Evolutionary conservation across 805 yeast genomes (phyloP).

Genomic region (Clavispora santaluciae): DNA sequence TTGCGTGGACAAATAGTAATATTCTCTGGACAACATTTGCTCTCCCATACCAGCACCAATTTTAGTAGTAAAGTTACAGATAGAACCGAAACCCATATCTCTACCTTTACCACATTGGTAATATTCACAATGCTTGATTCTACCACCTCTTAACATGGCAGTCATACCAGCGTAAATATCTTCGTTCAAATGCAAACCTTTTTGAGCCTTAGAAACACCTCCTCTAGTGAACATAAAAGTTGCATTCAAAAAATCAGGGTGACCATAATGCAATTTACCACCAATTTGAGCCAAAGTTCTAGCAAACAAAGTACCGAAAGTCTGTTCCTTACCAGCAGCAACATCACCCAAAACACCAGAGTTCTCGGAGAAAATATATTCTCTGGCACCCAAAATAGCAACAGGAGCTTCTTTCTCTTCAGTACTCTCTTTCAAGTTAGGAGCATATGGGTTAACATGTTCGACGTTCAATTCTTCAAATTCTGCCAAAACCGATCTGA

Average conservation of each 20-base stretch:
- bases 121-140: conserved; percentile 79
- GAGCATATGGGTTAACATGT: conserved; percentile 79
- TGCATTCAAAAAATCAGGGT: conserved; percentile 75
- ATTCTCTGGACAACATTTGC: conserved; percentile 78
- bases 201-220: conserved; percentile 82
- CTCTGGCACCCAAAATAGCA: conserved; percentile 81
- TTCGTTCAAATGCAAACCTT: conserved; percentile 77
- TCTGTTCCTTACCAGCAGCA: conserved; percentile 86
- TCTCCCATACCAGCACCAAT: conserved; percentile 93
- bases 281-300: conserved; percentile 79
- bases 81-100: conserved; percentile 80
- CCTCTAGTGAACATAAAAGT: conserved; percentile 81
- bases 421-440: conserved; percentile 56
- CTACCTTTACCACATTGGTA: conserved; percentile 85
- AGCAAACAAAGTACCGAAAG: conserved; percentile 80
- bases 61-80: conserved; percentile 75
- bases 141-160: conserved; percentile 74
- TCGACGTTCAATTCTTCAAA: conserved; percentile 59
- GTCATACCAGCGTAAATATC: conserved; percentile 86
- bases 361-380: conserved; percentile 78
- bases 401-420: conserved; percentile 50
- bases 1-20: conserved; percentile 72
- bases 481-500: conserved; percentile 68
- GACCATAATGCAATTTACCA: conserved; percentile 82
- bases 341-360: conserved; percentile 79